These are phyloP conservation scores for Hanseniaspora taiwanica DNA, from an alignment of 805 yeast species.

Conservation along the genomic window DNA sequence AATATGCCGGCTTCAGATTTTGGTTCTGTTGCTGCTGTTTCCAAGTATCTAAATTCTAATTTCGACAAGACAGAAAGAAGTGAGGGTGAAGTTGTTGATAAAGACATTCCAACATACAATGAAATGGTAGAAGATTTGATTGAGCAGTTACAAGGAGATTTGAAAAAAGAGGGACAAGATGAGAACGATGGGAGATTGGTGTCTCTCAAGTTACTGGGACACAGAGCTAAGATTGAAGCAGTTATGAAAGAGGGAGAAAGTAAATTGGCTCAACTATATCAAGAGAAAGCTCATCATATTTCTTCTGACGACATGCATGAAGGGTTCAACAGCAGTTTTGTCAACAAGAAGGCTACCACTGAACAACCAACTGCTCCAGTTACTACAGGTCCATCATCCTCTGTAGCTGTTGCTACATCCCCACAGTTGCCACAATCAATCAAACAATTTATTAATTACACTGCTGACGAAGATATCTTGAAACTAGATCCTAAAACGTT, in stretches of 20 bases:
- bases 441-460: conserved; percentile 17
- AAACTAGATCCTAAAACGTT: conserved; percentile 50
- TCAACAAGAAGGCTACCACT: conserved; percentile 39
- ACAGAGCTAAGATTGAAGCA: conserved; percentile 55
- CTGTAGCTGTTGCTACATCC: not conserved
- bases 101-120: conserved; percentile 51
- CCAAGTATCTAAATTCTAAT: conserved; percentile 31
- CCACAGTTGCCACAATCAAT: conserved; percentile 1
- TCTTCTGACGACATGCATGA: conserved; percentile 85
- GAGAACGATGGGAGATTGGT: conserved; percentile 27
- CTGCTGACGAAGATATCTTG: conserved; percentile 33
- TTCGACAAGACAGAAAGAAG: conserved; percentile 53
- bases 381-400: conserved; percentile 7
- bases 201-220: conserved; percentile 32
- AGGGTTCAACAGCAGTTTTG: conserved; percentile 77
- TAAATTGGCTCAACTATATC: conserved; percentile 51
- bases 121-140: conserved; percentile 90
- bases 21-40: conserved; percentile 19
- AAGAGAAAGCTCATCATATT: conserved; percentile 63
- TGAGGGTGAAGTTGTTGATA: conserved; percentile 29
- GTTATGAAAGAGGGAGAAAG: conserved; percentile 50
- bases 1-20: conserved; percentile 30
- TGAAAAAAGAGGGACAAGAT: conserved; percentile 34
- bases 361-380: conserved; percentile 5
- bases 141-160: conserved; percentile 57